Evolutionary conservation across 805 yeast genomes (phyloP).

Genomic region (Saturnispora kantuleensis): DNA sequence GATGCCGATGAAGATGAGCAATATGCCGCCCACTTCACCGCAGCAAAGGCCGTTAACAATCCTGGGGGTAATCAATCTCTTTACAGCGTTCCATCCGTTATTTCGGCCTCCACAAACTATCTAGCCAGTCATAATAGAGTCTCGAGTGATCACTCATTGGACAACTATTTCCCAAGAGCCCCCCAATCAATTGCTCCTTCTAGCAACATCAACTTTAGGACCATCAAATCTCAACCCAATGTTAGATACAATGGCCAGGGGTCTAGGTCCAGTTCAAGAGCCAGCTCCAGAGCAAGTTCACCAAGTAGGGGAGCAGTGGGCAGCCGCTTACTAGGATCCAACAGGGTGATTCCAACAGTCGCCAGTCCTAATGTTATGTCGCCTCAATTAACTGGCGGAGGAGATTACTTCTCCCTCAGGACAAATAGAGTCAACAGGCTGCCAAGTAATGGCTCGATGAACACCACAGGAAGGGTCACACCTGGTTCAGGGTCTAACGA

Average conservation of each 20-base stretch:
- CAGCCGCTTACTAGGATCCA: not conserved
- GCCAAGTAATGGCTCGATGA: conserved; percentile 6
- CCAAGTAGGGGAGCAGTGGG: not conserved
- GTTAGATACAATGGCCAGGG: conserved; percentile 1
- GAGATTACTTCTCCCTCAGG: conserved; percentile 13
- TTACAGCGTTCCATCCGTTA: conserved; percentile 5
- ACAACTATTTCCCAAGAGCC: conserved; percentile 1
- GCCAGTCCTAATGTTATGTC: conserved; percentile 4
- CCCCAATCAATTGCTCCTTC: conserved; percentile 1
- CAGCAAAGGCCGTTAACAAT: not conserved
- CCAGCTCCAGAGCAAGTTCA: conserved; percentile 11
- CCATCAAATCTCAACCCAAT: conserved; percentile 2
- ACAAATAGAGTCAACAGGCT: conserved; percentile 11
- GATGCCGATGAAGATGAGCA: conserved; percentile 9
- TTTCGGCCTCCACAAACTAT: not conserved
- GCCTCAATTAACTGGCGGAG: conserved; percentile 2
- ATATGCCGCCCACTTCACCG: not conserved
- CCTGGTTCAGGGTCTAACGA: not conserved
- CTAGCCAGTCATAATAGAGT: not conserved
- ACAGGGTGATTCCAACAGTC: conserved; percentile 5
- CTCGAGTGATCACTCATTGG: conserved; percentile 7
- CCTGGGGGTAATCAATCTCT: not conserved
- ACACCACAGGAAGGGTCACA: conserved; percentile 5
- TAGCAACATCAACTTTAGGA: not conserved
- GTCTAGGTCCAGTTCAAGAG: conserved; percentile 8